phyloP scores from a whole-genome alignment of 495 filamentous ascomycete species.

The Aspergillus asperescens region DNA sequence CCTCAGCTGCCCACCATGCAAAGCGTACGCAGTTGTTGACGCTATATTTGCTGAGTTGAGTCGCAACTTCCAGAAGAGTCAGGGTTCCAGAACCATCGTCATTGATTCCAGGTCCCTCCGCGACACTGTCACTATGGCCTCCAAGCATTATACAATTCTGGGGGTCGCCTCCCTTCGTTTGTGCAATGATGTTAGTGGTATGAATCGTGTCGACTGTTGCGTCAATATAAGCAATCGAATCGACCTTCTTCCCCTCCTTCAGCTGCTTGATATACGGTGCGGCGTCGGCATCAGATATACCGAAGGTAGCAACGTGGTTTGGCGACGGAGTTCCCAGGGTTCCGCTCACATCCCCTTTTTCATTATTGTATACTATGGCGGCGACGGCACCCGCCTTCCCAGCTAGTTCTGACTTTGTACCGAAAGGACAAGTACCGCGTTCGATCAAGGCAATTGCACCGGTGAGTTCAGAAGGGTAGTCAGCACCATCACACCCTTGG shows the following conservation, averaged over 20 bases:
- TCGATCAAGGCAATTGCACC: conserved; percentile 53
- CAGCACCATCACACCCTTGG: conserved; percentile 49
- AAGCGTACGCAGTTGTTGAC: conserved; percentile 65
- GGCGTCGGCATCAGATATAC: conserved; percentile 48
- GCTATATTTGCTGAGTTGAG: conserved; percentile 49
- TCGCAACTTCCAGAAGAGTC: conserved; percentile 57
- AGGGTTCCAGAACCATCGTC: conserved; percentile 63
- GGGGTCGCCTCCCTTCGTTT: conserved; percentile 56
- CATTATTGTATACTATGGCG: conserved; percentile 58
- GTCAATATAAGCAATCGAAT: conserved; percentile 52
- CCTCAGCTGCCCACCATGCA: conserved; percentile 63
- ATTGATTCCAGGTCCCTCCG: conserved; percentile 56
- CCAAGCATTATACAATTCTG: conserved; percentile 58
- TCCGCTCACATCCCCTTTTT: conserved; percentile 41
- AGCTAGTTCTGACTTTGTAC: conserved; percentile 51
- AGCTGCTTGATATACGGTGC: conserved; percentile 43
- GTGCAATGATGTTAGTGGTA: conserved; percentile 60
- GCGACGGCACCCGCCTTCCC: conserved; percentile 55
- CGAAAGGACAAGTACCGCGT: conserved; percentile 57
- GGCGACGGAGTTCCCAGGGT: conserved; percentile 49
- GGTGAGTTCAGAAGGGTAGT: conserved; percentile 39
- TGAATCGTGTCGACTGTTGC: conserved; percentile 39
- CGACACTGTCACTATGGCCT: conserved; percentile 63
- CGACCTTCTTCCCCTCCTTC: conserved; percentile 40
- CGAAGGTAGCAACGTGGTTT: conserved; percentile 54